A percentile compares a stretch with the other conserved stretches of the same genome.
Evolutionary conservation across 306 rosid genomes (phyloP).

Genomic region (Lithocarpus polystachyus): DNA sequence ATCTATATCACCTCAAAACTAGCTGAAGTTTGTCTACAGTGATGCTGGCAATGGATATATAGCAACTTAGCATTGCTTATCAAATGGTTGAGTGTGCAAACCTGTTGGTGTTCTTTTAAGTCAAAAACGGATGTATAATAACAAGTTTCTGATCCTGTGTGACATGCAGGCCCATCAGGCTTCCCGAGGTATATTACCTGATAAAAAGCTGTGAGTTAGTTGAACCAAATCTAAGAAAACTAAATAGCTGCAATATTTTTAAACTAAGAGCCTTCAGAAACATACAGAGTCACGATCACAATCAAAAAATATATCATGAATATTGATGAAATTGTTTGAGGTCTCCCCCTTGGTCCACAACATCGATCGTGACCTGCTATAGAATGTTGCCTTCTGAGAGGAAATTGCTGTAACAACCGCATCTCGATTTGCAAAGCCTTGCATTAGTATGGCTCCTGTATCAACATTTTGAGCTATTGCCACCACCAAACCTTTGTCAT

Average conservation of each 20-base stretch:
- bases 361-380: constrained; percentile 72
- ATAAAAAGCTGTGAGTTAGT: constrained; percentile 22
- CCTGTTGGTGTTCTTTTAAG: constrained; percentile 55
- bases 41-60: constrained; percentile 1
- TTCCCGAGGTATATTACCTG: constrained; percentile 93
- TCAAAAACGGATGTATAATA: constrained; percentile 64
- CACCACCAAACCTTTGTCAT: constrained; percentile 78
- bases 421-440: constrained; percentile 85
- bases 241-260: not conserved
- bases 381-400: constrained; percentile 85
- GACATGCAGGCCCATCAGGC: constrained; percentile 97
- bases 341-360: constrained; percentile 97
- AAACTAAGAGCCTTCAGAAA: not conserved
- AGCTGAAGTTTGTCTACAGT: not conserved
- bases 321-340: constrained; percentile 83
- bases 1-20: constrained; percentile 18
- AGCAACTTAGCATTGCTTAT: not conserved
- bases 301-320: constrained; percentile 74
- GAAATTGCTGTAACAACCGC: constrained; percentile 57
- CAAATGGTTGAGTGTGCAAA: constrained; percentile 22
- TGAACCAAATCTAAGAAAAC: not conserved
- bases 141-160: constrained; percentile 89
- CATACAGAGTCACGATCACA: constrained; percentile 93
- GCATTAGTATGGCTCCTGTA: constrained; percentile 91
- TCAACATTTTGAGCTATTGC: constrained; percentile 92